These are phyloP conservation scores for Articulospora tetracladia DNA, from an alignment of 495 filamentous ascomycete genomes.

Conservation along the genomic window DNA sequence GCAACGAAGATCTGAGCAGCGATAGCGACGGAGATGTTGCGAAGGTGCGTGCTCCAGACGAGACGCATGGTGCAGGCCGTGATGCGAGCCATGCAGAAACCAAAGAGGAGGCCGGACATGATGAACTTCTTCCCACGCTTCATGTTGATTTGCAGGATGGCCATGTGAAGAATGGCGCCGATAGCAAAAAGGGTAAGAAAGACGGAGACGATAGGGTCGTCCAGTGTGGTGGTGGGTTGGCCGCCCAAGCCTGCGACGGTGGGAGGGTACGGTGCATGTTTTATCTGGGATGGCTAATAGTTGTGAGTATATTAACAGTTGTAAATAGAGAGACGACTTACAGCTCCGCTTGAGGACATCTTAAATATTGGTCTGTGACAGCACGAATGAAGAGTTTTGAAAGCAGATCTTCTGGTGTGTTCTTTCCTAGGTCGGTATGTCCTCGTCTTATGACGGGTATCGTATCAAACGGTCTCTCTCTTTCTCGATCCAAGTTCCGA, in stretches of 20 bases:
- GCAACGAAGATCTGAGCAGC: conserved; percentile 71
- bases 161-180: conserved; percentile 59
- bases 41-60: conserved; percentile 46
- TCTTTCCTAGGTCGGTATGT: too few species aligned
- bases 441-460: too few species aligned
- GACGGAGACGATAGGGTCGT: conserved; percentile 61
- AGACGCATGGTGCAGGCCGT: conserved; percentile 62
- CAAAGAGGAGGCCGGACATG: conserved; percentile 51
- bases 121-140: conserved; percentile 63
- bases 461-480: too few species aligned
- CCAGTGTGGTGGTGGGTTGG: conserved; percentile 33
- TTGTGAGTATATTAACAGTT: neutral
- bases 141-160: conserved; percentile 58
- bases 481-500: too few species aligned
- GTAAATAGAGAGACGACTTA: neutral
- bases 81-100: conserved; percentile 72
- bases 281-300: neutral
- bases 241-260: conserved; percentile 20
- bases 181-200: conserved; percentile 62
- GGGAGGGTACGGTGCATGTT: conserved; percentile 18
- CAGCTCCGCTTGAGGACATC: neutral
- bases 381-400: too few species aligned
- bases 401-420: too few species aligned
- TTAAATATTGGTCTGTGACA: too few species aligned
- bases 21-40: conserved; percentile 55